Evolutionary conservation across 257 asterid genomes (phyloP), one percentile per base, ranked within the genome.

Genomic region (Fraxinus quadrangulata): DNA sequence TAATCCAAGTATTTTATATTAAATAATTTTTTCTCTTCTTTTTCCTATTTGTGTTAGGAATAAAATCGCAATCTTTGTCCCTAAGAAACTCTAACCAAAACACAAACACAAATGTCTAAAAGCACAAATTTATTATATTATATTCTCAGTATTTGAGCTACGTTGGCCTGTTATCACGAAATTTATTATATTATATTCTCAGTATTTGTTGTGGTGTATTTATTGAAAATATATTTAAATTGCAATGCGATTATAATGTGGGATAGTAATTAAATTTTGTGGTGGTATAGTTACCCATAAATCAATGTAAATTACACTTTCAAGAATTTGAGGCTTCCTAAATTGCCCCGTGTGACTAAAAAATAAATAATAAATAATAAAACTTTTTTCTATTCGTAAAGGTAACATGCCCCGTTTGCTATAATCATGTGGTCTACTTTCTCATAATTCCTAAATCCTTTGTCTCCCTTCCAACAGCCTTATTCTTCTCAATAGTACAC

Each of bases 401-500:
- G 87, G 70, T 71, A 84, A 88, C 98, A 90, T 92, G 95, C 96
- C 96, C 83, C 81, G 81, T 88, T 86, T 87, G 86, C 82, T 79
- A 80, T 92, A 90, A 92, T 92, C 90, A 90, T 92, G 75, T 78
- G 89, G 91, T 92, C 96, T 86, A 84, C 91, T 87, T 89, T 82
- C 75, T 78, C 83, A 89, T 87, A 70, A 90, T 87, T 93, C 76
- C 63, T 63, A n/a, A 26, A 19, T 26, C n/a, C n/a, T 42, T 51
- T 79, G 76, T 84, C 70, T 34, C 75, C 68, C 79, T 34, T 42
- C 65, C 65, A 24, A 39, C 3, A 14, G 12, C 6, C 24, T 37
- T 67, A 61, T 63, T 74, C 30, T 8, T 75, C 54, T 28, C 26
- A 17, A 37, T 23, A 61, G 31, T 61, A 23, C 67, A 61, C 24